Percentiles rank a stretch among this genome's conserved stretches.
Evolutionary conservation across 768 basidiomycete species (phyloP).

Genomic region (Auriscalpium vulgare): DNA sequence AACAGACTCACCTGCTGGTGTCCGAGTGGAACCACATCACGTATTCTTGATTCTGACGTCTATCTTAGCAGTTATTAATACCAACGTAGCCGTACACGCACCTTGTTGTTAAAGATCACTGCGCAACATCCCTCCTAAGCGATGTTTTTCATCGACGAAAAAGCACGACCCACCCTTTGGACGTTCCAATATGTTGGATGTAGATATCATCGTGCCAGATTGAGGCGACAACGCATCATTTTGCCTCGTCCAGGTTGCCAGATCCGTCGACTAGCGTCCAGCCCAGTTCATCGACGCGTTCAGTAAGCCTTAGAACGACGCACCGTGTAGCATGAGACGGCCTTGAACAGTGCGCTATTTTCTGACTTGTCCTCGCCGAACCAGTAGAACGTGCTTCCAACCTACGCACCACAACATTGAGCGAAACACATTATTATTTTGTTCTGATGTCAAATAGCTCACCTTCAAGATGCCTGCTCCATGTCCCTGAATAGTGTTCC

Average conservation of each 20-base stretch:
- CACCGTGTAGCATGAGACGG: constrained; percentile 53
- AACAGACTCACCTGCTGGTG: constrained; percentile 38
- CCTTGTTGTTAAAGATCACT: constrained; percentile 44
- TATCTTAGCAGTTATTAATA: not conserved
- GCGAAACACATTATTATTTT: not conserved
- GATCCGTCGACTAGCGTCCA: constrained; percentile 34
- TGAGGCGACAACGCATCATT: constrained; percentile 51
- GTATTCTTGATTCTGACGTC: constrained; percentile 44
- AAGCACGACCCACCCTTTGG: constrained; percentile 40
- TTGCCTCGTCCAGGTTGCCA: constrained; percentile 48
- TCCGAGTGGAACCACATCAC: constrained; percentile 72
- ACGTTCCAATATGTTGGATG: constrained; percentile 50
- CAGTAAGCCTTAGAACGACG: constrained; percentile 1
- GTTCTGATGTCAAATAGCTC: not conserved
- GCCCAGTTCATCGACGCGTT: not conserved
- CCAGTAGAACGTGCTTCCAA: constrained; percentile 52
- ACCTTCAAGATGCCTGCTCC: constrained; percentile 54
- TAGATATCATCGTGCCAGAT: constrained; percentile 46
- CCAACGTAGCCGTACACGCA: constrained; percentile 13
- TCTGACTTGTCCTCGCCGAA: constrained; percentile 54
- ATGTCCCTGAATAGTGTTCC: constrained; percentile 56
- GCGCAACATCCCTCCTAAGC: too few species aligned
- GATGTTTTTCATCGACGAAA: too few species aligned
- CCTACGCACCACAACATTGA: constrained; percentile 22
- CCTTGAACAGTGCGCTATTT: constrained; percentile 46